Evolutionary conservation across 352 stramenopile species (phyloP), one percentile per base, ranked within the genome.

Genomic region (Stramenopiles sp.): DNA sequence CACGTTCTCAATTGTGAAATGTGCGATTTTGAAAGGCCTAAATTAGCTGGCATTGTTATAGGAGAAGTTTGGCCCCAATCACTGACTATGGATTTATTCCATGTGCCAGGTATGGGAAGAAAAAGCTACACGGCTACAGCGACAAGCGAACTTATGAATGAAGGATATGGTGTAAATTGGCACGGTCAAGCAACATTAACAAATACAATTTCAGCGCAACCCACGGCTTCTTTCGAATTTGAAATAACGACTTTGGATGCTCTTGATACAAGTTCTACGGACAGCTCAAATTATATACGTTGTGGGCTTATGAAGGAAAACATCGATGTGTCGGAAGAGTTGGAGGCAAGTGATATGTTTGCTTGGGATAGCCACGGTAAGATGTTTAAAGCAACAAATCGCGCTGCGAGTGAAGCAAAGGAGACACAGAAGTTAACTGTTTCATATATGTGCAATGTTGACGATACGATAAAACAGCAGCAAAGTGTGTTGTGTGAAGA

Each of bases 11-110:
- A 78, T 78, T 78, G 71, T 78, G 71, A 78, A 78, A 78, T 78
- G 71, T 78, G 71, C 22, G 71, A 78, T 78, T 78, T 33, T 33
- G 71, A 78, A 33, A 78, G 71, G 31, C 71, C 71, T 14, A 78
- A 78, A 33, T 14, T 55, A 14, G 71, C 71, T 8, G 71, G 71
- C 4, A 33, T 78, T 33, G 31, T 78, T 14, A 14, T 78, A 8
- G 71, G 71, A 14, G 71, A 78, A 33, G 30, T 31, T 8, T 78
- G 71, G 71, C 71, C 71, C 4, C 71, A 78, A 78, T 31, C 30
- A 31, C 14, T 33, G 30, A 33, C 71, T 8, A 78, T 78, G 71
- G 71, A 78, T 33, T 78, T 78, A 14, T 78, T 78, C 14, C 71
- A 78, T 14, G 31, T 78, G 14, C 71, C 71, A 33, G 30, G 71